phyloP scores from a whole-genome alignment of 2,329 filamentous ascomycete genomes.

The Hypoxylon sp. region DNA sequence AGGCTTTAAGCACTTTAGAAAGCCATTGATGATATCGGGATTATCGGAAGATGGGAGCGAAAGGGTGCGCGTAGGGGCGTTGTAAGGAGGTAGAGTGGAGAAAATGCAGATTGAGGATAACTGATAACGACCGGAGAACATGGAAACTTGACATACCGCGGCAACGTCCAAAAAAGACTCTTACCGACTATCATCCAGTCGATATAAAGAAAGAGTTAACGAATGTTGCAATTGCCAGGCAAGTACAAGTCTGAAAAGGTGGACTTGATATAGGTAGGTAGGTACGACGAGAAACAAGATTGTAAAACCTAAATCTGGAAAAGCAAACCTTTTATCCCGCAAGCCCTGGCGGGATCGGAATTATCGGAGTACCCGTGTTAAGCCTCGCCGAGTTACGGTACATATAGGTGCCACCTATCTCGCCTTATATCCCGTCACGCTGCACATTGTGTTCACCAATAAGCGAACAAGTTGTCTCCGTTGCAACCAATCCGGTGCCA shows the following conservation, averaged over 20 bases:
- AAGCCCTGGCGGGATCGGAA: constrained; percentile 23
- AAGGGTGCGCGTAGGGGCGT: constrained; percentile 8
- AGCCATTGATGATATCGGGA: constrained; percentile 26
- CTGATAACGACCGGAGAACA: constrained; percentile 22
- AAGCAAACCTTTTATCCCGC: constrained; percentile 18
- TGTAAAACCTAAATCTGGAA: constrained; percentile 3
- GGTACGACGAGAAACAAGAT: background rate
- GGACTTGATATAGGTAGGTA: background rate
- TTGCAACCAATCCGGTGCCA: no score
- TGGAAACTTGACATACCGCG: constrained; percentile 28
- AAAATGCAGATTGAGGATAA: constrained; percentile 9
- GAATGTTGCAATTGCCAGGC: constrained; percentile 10
- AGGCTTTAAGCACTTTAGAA: constrained; percentile 29
- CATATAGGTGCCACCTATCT: background rate
- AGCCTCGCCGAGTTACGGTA: background rate
- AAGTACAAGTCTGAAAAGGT: no score
- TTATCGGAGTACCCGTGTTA: constrained; percentile 24
- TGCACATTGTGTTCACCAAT: constrained; percentile 3
- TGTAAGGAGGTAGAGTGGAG: constrained; percentile 17
- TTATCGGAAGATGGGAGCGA: constrained; percentile 26
- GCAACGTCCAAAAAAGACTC: constrained; percentile 17
- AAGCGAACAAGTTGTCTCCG: background rate
- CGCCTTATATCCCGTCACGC: constrained; percentile 8
- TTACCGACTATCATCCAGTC: constrained; percentile 27
- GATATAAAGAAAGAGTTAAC: background rate